Evolutionary conservation across 495 filamentous ascomycete species (phyloP).

Genomic region (Lophiostoma macrostomum): DNA sequence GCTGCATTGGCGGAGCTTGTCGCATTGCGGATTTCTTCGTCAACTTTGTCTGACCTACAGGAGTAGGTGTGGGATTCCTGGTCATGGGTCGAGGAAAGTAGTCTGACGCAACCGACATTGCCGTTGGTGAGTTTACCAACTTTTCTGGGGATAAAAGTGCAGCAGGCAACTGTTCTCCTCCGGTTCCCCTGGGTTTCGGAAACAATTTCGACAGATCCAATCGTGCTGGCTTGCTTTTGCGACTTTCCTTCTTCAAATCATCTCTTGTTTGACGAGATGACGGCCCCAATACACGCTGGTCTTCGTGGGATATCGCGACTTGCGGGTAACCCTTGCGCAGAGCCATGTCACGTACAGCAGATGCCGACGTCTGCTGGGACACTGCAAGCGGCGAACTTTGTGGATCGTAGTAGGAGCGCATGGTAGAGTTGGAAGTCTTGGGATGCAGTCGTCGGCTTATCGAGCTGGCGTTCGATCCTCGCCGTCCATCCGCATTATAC

Average conservation of each 20-base stretch:
- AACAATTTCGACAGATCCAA: slow-evolving; percentile 41
- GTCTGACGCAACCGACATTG: slow-evolving; percentile 33
- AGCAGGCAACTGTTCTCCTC: background rate
- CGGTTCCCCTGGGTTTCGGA: slow-evolving; percentile 28
- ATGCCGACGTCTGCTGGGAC: slow-evolving; percentile 43
- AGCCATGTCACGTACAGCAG: slow-evolving; percentile 39
- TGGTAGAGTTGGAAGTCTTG: slow-evolving; percentile 34
- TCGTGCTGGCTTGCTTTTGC: slow-evolving; percentile 35
- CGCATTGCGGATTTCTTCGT: slow-evolving; percentile 24
- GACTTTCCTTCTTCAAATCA: slow-evolving; percentile 6
- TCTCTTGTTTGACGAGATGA: background rate
- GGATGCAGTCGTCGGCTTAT: slow-evolving; percentile 19
- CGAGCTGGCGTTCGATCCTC: slow-evolving; percentile 21
- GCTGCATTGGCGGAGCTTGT: slow-evolving; percentile 11
- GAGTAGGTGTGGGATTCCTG: slow-evolving; percentile 19
- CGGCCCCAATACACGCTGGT: background rate
- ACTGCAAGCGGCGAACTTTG: slow-evolving; percentile 35
- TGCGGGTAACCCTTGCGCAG: slow-evolving; percentile 34
- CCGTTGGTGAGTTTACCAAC: slow-evolving; percentile 34
- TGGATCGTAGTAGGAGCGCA: slow-evolving; percentile 40
- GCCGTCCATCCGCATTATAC: slow-evolving; percentile 10
- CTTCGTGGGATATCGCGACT: slow-evolving; percentile 1
- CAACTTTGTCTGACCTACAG: slow-evolving; percentile 17
- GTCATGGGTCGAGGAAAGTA: slow-evolving; percentile 31
- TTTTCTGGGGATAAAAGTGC: slow-evolving; percentile 36